These are phyloP conservation scores for Perilla frutescens DNA, from an alignment of 257 asterid species.

Conservation along the genomic window DNA sequence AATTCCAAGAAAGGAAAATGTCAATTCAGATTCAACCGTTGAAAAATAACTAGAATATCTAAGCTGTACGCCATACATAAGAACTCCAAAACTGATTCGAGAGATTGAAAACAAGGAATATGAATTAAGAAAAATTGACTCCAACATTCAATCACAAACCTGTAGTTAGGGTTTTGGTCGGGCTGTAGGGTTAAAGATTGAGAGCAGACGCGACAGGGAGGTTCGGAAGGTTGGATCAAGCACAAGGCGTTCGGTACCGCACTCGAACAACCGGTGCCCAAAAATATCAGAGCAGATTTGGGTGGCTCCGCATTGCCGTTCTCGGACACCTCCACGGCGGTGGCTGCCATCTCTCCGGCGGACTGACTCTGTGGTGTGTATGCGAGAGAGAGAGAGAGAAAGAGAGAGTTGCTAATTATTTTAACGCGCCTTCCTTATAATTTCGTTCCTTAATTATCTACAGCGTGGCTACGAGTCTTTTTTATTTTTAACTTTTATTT, in stretches of 20 bases:
- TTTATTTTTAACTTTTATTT: too few relatives aligned
- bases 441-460: too few relatives aligned
- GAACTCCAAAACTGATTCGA: background rate
- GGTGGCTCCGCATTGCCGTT: constrained; percentile 58
- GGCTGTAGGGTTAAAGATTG: constrained; percentile 76
- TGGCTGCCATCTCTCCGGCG: constrained; percentile 41
- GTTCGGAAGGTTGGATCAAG: constrained; percentile 82
- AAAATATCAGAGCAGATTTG: constrained; percentile 77
- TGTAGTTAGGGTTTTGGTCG: constrained; percentile 81
- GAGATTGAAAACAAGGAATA: background rate
- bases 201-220: constrained; percentile 84
- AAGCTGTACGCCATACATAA: background rate
- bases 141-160: constrained; percentile 49
- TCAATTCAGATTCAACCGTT: background rate
- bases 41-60: background rate
- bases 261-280: constrained; percentile 98
- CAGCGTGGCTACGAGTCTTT: too few relatives aligned
- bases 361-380: background rate
- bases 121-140: constrained; percentile 14
- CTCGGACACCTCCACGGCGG: constrained; percentile 40
- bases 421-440: too few relatives aligned
- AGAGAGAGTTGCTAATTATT: too few relatives aligned
- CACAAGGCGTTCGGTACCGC: constrained; percentile 85
- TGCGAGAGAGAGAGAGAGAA: background rate
- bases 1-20: constrained; percentile 8